These are phyloP conservation scores for Irpex sp. DNA, from an alignment of 1,284 basidiomycete genomes.

Conservation along the genomic window DNA sequence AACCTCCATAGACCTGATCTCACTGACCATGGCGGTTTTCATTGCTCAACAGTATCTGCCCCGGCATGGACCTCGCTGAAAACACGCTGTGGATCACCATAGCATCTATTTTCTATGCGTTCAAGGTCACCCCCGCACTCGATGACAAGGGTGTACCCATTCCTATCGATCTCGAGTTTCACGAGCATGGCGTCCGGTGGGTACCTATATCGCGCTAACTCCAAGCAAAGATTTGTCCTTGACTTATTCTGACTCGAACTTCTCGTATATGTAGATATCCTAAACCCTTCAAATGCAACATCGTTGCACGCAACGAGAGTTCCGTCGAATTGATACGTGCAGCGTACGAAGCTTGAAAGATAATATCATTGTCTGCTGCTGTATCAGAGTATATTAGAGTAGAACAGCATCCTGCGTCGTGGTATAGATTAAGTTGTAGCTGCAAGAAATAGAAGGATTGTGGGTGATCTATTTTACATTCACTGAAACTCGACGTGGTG, in stretches of 20 bases:
- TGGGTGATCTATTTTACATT: no score
- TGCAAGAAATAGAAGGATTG: no score
- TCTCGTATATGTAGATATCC: neutral
- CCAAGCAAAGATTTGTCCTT: neutral
- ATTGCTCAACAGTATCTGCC: neutral
- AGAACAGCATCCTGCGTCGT: no score
- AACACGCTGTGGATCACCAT: conserved; percentile 15
- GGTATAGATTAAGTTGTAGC: no score
- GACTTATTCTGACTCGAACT: neutral
- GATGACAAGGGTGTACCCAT: conserved; percentile 27
- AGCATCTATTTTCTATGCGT: conserved; percentile 33
- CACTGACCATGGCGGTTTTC: no score
- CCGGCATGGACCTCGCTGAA: neutral
- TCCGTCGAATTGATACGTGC: neutral
- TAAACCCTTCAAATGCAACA: conserved; percentile 1
- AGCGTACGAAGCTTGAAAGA: neutral
- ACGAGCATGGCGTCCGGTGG: neutral
- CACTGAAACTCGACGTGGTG: neutral
- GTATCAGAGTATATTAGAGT: neutral
- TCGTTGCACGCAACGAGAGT: neutral
- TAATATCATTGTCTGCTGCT: neutral
- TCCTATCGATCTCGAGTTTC: neutral
- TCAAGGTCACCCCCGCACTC: conserved; percentile 30
- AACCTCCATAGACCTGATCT: neutral
- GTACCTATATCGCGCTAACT: neutral